Base-by-base conservation (phyloP, 257 asterid genomes). In the Fraxinus cuspidata region DNA sequence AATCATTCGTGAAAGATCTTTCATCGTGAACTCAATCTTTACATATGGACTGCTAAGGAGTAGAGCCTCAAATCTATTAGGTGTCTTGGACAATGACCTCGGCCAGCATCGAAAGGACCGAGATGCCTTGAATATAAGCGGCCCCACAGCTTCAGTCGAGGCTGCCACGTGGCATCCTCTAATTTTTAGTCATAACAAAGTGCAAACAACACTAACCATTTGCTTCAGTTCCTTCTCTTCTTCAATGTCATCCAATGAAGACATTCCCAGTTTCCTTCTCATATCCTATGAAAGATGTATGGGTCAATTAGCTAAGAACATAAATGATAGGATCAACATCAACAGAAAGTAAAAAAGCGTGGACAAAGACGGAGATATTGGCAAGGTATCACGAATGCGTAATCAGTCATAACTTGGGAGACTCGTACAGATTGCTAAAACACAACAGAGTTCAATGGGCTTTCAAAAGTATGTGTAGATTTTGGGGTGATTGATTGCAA, bases 221-320 rank as follows among this genome's bases (percentile, higher is more conserved):
- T 91, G 97, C 79, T 94, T 90, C 34, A 91, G 84, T 76, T 94
- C 97, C 70, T 88, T 91, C 85, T 94, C 97, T 88, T 90, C 96
- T 83, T 92, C 97, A 35, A 86, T 80, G 75, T 92, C 97, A 77
- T 94, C 97, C 19, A 90, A 86, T 32, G 92, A 49, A 70, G 97
- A 88, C 79, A 91, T 79, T 76, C 98, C 98, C 79, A 91, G 73
- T 81, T 89, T 95, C 85, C 97, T 90, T 82, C 91, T 88, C 85
- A 91, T 75, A 78, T 89, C 97, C 98, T 94, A 83, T 77, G 83
- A 63, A 11, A 74, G 42, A 74, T 38, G 34, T 8, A 63, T n/a
- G 38, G 34, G 34, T 16, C 31, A 35, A 10, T 12, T 19, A 56
- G 73, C 7, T 29, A 53, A 32, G 65, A 51, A 5, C 64, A 68